Base-by-base conservation (phyloP, 164 flowering plant species). In the Vitis labrusca region DNA sequence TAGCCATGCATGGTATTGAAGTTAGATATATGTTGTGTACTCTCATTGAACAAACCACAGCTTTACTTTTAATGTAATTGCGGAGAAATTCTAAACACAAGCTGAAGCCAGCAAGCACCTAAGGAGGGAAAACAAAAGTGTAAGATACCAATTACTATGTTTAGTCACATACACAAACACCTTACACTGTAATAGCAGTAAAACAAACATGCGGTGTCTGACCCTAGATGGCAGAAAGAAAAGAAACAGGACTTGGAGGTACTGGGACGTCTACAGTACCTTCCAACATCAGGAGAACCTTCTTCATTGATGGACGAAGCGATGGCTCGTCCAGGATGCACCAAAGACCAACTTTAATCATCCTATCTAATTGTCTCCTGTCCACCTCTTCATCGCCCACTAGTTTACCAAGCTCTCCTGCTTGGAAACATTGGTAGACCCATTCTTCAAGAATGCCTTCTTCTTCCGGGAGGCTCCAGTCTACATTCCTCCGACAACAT, bases 301-400 rank as follows among this genome's bases (percentile, higher is more conserved):
- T 52, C 64, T 73, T 77, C 71, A 78, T 78, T 2, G 71, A 61
- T 15, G 78, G 81, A 60, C 81, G 76, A 3, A 71, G 62, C 3
- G 66, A n/a, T 4, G 77, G 75, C 9, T 76, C 75, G 13, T 76
- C 75, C 32, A 67, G 75, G 8, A 71, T 48, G 37, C 76, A 77
- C 76, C 77, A 74, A 11, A 78, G 70, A 2, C 71, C 75, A 2
- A 78, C 66, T 50, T 50, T 73, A 0, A 78, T 65, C 70, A 68
- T 59, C 30, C 56, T 77, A 30, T 73, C 76, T 14, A 77, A 23
- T n/a, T 19, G 49, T 55, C 19, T 61, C 59, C 10, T 9, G 51
- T 74, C 72, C 12, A 76, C 72, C 23, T 58, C 53, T 51, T 78
- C 75, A 48, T 61, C 72, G 1, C 29, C 57, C 50, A 74, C 70